Evolutionary conservation across 116 monocot genomes (phyloP).

Genomic region (Dioscorea cayenensis): DNA sequence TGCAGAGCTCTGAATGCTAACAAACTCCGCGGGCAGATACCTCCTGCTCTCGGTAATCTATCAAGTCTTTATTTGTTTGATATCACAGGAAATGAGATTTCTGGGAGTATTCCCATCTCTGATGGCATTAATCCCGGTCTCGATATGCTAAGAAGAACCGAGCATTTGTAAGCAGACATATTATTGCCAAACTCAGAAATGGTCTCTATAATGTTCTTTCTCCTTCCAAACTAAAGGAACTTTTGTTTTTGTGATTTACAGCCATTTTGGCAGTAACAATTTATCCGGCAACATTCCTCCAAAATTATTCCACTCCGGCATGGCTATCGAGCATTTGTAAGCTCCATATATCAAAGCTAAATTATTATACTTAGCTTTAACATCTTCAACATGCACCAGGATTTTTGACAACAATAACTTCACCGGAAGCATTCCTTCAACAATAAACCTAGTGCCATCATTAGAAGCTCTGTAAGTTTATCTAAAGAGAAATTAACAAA

Average conservation of each 20-base stretch:
- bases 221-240: not conserved
- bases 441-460: slow-evolving; percentile 48
- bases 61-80: slow-evolving; percentile 77
- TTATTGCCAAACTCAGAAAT: not conserved
- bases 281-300: slow-evolving; percentile 69
- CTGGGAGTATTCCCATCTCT: slow-evolving; percentile 46
- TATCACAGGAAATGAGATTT: slow-evolving; percentile 66
- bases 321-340: slow-evolving; percentile 81
- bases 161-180: slow-evolving; percentile 70
- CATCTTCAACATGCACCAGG: slow-evolving; percentile 21
- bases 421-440: slow-evolving; percentile 64
- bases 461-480: slow-evolving; percentile 72
- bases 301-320: slow-evolving; percentile 57
- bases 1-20: slow-evolving; percentile 86
- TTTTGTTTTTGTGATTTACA: slow-evolving; percentile 10
- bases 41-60: slow-evolving; percentile 64
- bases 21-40: slow-evolving; percentile 66
- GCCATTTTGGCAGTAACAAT: slow-evolving; percentile 89
- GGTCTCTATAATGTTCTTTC: not conserved
- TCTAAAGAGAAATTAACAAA: not conserved
- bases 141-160: slow-evolving; percentile 54
- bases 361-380: no score
- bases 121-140: slow-evolving; percentile 34
- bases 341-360: slow-evolving; percentile 4
- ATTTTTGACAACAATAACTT: slow-evolving; percentile 78